Base-by-base conservation (phyloP, 1,139 yeast genomes). In the Scheffersomyces lignicola region DNA sequence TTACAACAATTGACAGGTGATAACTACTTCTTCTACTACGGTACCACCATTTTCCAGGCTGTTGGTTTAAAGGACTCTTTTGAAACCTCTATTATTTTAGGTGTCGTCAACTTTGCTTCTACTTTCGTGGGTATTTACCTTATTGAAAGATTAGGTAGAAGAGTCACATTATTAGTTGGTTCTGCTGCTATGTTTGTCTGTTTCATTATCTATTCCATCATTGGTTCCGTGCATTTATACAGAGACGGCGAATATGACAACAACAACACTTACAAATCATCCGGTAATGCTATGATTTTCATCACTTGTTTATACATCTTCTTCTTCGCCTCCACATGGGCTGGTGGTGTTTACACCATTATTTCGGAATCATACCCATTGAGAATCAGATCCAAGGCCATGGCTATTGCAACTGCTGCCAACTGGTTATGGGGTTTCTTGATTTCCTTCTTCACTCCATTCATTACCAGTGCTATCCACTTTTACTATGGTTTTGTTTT, bases 291-390 rank as follows among this genome's bases (percentile, higher is more conserved):
- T 39, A 66, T 76, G 85, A 83, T 87, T 58, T 80, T 83, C 51
- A 76, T 86, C 49, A 77, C 89, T 15, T 84, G 92, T 59, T 56
- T 83, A 42, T 87, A 79, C 63, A 84, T 87, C 41, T 82, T 83
- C 74, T 81, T 76, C 64, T 87, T 86, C 56, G 92, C 95, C 13
- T 74, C 83, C 26, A 80, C 94, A 7, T 86, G 95, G 94, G 95
- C 89, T 41, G 90, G 94, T 48, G 76, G 80, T 49, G 83, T 82
- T 26, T 87, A 79, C 74, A 84, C 84, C 35, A 80, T 83, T 45
- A 77, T 81, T 34, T 82, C 92, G 21, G 96, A 87, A 60, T 70
- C 83, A 32, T 86, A 78, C 58, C 89, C 95, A 31, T 69, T 84
- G 44, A 78, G 90, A 54, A 81, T 85, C 44, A 76, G 92, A 62